Evolutionary conservation across 352 stramenopile genomes (phyloP), one percentile per base, ranked within the genome.

Genomic region (Halophytophthora polymorphica): DNA sequence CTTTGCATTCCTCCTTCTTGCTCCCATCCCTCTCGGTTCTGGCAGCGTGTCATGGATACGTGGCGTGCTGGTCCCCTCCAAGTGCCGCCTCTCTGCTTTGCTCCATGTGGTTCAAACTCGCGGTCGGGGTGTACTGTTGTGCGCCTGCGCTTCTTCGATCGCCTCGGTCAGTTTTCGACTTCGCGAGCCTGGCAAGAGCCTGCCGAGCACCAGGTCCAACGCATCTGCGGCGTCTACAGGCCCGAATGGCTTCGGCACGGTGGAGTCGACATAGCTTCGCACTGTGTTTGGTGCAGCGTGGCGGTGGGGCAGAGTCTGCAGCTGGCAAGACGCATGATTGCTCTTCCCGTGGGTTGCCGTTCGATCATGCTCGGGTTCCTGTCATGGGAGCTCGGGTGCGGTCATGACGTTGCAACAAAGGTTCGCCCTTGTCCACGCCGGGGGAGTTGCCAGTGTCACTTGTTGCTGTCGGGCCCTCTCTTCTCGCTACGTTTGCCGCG

Each of bases 401-500:
- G 52, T 87, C 76, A 87, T 69, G 69, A 67, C 42, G 64, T 33
- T 57, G 56, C 63, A 87, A 87, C 60, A 87, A 83, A 84, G 76
- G 71, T 70, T 87, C 56, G 73, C 45, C 63, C 76, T 87, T 84
- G 76, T 83, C 58, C n/a, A n/a, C 36, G 55, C 52, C 58, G 38
- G 58, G 14, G 62, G 50, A 45, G 25, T 49, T n/a, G 28, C 15
- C 19, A 42, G 25, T 56, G 50, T 50, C 21, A 22, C 31, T 33
- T 35, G 50, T 45, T 51, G 36, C 7, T 14, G 36, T 53, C 18
- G 31, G 41, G 57, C 45, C 17, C 34, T 47, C 42, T 46, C 58
- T 47, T 51, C 46, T 31, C 39, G 19, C 14, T 49, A 46, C 44
- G 34, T 43, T 56, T 25, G 53, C 58, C 48, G 42, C 29, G 29